Evolutionary conservation across 768 basidiomycete species (phyloP), one percentile per base, ranked within the genome.

Genomic region (Gyrodon lividus): DNA sequence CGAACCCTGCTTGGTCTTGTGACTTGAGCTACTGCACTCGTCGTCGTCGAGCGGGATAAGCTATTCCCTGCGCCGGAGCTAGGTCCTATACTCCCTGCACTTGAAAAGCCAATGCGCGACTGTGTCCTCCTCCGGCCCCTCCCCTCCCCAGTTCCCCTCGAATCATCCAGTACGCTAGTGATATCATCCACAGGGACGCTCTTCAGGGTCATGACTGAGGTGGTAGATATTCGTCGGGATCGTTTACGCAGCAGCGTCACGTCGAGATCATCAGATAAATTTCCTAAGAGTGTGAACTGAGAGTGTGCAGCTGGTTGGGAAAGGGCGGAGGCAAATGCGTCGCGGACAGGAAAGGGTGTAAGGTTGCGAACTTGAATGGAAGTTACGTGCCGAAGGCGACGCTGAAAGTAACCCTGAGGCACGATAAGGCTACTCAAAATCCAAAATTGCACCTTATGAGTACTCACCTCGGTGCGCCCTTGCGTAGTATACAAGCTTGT

Each of bases 261-360:
- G 59, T 86, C 86, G 43, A 89, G 71, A 67, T 91, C 89, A 63
- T 92, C 88, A 3, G 84, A 78, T 31, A 84, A 56, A 57, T 80
- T 75, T 24, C 83, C 81, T 59, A 78, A 70, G 7, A 76, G 63
- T 2, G 75, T 79, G 57, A 83, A 82, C 55, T 86, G 83, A 3
- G 82, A 71, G 49, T 79, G 77, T 61, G 82, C 79, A 9, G 80
- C 75, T 10, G 88, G 86, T 60, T 86, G 82, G 16, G 77, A 74
- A 46, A 92, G 75, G 17, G 89, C 87, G 20, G 87, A 86, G 17
- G 89, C 83, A 55, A 89, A 76, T 9, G 69, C 55, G 66, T 92
- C 89, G 31, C 90, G 83, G 46, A 81, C 81, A 30, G 89, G 89
- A 65, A 89, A 92, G 2, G 87, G 88, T n/a, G 90, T 87, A 33